Evolutionary conservation across 768 basidiomycete genomes (phyloP).

Genomic region (Lactarius hatsudake): DNA sequence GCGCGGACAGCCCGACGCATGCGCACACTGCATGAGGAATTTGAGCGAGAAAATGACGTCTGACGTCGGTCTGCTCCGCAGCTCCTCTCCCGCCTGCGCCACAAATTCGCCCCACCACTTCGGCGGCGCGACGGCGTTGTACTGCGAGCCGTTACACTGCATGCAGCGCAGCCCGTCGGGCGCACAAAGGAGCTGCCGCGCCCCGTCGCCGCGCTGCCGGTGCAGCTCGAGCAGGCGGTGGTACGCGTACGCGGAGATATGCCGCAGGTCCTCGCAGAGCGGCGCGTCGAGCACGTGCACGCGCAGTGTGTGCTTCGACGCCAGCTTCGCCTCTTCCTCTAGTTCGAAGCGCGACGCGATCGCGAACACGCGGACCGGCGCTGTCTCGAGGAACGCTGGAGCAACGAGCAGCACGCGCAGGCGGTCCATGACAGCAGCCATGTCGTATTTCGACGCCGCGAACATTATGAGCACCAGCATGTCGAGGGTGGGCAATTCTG

Average conservation of each 20-base stretch:
- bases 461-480: conserved; percentile 49
- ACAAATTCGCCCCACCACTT: conserved; percentile 71
- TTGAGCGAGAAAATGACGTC: conserved; percentile 58
- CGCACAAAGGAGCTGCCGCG: conserved; percentile 45
- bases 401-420: conserved; percentile 55
- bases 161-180: conserved; percentile 58
- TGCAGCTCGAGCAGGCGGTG: conserved; percentile 63
- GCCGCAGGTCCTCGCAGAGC: conserved; percentile 57
- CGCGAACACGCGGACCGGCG: conserved; percentile 64
- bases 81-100: conserved; percentile 54
- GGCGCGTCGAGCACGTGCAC: conserved; percentile 55
- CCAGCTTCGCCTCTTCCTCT: conserved; percentile 58
- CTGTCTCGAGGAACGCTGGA: conserved; percentile 44
- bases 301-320: conserved; percentile 56
- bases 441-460: conserved; percentile 65
- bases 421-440: conserved; percentile 42
- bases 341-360: conserved; percentile 65
- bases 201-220: conserved; percentile 48
- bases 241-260: conserved; percentile 67
- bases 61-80: conserved; percentile 53
- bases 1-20: conserved; percentile 52
- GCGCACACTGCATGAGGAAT: conserved; percentile 54
- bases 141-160: conserved; percentile 57
- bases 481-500: conserved; percentile 49
- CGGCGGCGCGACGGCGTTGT: conserved; percentile 48